phyloP scores from a whole-genome alignment of 2,329 filamentous ascomycete species.

The Rhynchosporium secalis region DNA sequence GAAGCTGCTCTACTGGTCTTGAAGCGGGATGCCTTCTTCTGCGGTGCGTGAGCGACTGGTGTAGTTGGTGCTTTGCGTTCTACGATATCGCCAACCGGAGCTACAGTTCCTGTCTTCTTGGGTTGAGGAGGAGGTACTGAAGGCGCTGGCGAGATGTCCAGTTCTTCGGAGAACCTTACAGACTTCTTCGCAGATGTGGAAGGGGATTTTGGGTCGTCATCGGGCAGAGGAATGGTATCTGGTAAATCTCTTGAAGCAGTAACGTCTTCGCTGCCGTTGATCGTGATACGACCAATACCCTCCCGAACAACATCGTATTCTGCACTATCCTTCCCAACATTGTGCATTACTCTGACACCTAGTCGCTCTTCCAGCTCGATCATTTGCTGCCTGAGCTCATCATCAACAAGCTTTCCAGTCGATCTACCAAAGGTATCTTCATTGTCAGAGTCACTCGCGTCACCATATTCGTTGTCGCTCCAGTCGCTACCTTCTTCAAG shows the following conservation, averaged over 20 bases:
- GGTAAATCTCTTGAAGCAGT: constrained; percentile 24
- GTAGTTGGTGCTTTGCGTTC: constrained; percentile 35
- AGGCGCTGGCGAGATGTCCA: constrained; percentile 65
- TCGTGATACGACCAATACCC: constrained; percentile 57
- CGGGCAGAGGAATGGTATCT: background rate
- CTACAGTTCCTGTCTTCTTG: constrained; percentile 19
- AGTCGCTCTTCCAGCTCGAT: constrained; percentile 78
- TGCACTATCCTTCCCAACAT: constrained; percentile 51
- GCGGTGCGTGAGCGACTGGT: constrained; percentile 29
- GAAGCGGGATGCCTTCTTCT: constrained; percentile 45
- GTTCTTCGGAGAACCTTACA: constrained; percentile 74
- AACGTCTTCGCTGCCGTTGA: constrained; percentile 42
- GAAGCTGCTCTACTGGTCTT: constrained; percentile 20
- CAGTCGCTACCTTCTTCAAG: constrained; percentile 69
- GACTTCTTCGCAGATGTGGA: constrained; percentile 55
- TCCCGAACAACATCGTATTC: constrained; percentile 45
- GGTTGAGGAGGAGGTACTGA: constrained; percentile 28
- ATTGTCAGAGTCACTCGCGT: constrained; percentile 52
- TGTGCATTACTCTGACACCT: constrained; percentile 55
- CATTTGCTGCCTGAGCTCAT: constrained; percentile 76
- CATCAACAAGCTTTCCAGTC: constrained; percentile 66
- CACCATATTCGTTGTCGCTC: constrained; percentile 53
- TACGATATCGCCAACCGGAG: constrained; percentile 52
- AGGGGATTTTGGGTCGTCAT: background rate
- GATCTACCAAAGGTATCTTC: constrained; percentile 76